Conservation (phyloP, 352 stramenopile species). For the Thraustotheca clavata region DNA sequence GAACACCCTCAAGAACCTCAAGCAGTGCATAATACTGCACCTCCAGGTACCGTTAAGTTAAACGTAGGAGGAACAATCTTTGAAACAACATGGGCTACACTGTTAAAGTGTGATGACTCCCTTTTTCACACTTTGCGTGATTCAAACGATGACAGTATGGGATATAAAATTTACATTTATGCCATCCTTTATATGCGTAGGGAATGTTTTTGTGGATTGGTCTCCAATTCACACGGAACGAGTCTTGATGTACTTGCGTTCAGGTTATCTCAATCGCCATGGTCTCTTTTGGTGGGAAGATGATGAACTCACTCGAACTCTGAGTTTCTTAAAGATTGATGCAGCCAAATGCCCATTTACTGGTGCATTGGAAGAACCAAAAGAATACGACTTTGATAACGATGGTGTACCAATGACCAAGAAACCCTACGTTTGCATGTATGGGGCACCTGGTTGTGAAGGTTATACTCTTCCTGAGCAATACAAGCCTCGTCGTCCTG, state of each 20-base stretch:
- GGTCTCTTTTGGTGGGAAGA: neutral
- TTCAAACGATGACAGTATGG: neutral
- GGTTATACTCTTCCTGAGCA: neutral
- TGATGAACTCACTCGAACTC: neutral
- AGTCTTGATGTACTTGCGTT: neutral
- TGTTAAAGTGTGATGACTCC: conserved; percentile 16
- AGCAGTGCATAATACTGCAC: neutral
- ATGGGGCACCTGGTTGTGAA: neutral
- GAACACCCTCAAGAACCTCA: neutral
- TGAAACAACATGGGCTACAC: conserved; percentile 9
- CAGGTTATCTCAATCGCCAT: neutral
- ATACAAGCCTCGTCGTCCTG: too few relatives aligned
- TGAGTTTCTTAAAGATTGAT: conserved; percentile 1
- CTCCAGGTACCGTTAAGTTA: neutral
- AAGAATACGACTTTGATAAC: neutral
- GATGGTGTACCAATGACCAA: neutral
- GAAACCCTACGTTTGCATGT: neutral
- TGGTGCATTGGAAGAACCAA: neutral
- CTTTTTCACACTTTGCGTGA: conserved; percentile 11
- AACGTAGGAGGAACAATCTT: conserved; percentile 16
- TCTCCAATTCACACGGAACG: neutral
- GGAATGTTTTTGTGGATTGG: neutral
- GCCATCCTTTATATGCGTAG: too few relatives aligned
- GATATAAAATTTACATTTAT: neutral
- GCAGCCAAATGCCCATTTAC: neutral